Conservation (phyloP, 2,329 filamentous ascomycete genomes). For the Kalaharituber pfeilii region DNA sequence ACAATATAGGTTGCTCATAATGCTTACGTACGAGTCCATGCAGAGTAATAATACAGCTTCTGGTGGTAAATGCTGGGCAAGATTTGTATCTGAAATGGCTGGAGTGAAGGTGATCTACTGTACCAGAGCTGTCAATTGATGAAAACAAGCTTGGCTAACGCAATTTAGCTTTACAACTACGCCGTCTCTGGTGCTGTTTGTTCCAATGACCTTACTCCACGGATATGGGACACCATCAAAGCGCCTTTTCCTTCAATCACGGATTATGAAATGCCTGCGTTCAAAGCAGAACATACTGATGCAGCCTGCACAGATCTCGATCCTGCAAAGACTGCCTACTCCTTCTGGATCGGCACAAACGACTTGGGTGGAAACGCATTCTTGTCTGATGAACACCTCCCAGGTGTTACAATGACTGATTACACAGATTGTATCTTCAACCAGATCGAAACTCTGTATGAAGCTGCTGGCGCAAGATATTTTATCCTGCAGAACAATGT, state of each 20-base stretch:
- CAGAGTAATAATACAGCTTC: conserved; percentile 37
- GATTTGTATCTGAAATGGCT: conserved; percentile 45
- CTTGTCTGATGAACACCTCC: conserved; percentile 44
- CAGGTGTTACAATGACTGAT: conserved; percentile 42
- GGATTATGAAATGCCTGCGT: conserved; percentile 44
- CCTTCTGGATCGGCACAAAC: conserved; percentile 68
- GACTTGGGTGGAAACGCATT: conserved; percentile 52
- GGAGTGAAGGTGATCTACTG: conserved; percentile 31
- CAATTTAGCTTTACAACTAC: conserved; percentile 40
- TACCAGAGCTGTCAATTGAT: conserved; percentile 26
- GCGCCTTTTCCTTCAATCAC: conserved; percentile 43
- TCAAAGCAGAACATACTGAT: conserved; percentile 32
- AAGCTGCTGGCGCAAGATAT: conserved; percentile 43
- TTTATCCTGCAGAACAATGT: conserved; percentile 56
- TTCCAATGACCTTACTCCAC: conserved; percentile 47
- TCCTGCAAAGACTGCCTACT: conserved; percentile 48
- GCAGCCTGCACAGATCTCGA: conserved; percentile 28
- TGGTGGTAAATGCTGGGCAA: conserved; percentile 52
- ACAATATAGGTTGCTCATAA: no score
- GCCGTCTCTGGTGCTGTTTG: conserved; percentile 57
- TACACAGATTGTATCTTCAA: conserved; percentile 53
- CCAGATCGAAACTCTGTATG: conserved; percentile 46
- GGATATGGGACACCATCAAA: conserved; percentile 36
- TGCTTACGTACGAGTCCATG: no score
- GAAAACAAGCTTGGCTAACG: conserved; percentile 3